Conservation (phyloP, 805 yeast species). For the Priceomyces castillae region DNA sequence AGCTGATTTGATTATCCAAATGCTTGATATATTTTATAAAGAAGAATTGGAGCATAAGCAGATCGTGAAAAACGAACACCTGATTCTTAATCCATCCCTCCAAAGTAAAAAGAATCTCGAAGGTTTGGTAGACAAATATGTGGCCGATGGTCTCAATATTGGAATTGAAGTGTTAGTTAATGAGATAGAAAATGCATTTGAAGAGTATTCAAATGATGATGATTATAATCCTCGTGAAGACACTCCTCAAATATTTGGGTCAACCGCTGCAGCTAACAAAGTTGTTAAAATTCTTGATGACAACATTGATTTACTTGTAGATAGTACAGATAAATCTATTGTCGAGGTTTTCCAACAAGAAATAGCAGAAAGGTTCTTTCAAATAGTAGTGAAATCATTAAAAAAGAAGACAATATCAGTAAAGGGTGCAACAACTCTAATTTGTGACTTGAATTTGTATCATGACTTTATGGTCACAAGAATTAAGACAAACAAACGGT, state of each 20-base stretch:
- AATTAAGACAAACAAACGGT: slow-evolving; percentile 56
- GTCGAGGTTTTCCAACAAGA: slow-evolving; percentile 94
- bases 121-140: slow-evolving; percentile 75
- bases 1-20: slow-evolving; percentile 89
- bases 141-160: slow-evolving; percentile 89
- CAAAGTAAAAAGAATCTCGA: slow-evolving; percentile 82
- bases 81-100: slow-evolving; percentile 73
- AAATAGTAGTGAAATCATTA: slow-evolving; percentile 69
- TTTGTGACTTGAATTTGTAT: slow-evolving; percentile 76
- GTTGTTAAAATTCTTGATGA: slow-evolving; percentile 61
- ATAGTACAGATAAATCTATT: slow-evolving; percentile 82
- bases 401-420: slow-evolving; percentile 70
- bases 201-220: slow-evolving; percentile 52
- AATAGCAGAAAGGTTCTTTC: slow-evolving; percentile 82
- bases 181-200: slow-evolving; percentile 66
- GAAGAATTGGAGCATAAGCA: slow-evolving; percentile 65
- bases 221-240: slow-evolving; percentile 56
- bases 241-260: slow-evolving; percentile 23
- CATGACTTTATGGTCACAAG: slow-evolving; percentile 59
- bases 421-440: slow-evolving; percentile 78
- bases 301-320: slow-evolving; percentile 71
- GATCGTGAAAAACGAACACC: slow-evolving; percentile 67
- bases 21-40: slow-evolving; percentile 86
- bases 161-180: slow-evolving; percentile 86
- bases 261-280: slow-evolving; percentile 62